Evolutionary conservation across 2,329 filamentous ascomycete species (phyloP).

Genomic region (Mycosphaerella arachidis): DNA sequence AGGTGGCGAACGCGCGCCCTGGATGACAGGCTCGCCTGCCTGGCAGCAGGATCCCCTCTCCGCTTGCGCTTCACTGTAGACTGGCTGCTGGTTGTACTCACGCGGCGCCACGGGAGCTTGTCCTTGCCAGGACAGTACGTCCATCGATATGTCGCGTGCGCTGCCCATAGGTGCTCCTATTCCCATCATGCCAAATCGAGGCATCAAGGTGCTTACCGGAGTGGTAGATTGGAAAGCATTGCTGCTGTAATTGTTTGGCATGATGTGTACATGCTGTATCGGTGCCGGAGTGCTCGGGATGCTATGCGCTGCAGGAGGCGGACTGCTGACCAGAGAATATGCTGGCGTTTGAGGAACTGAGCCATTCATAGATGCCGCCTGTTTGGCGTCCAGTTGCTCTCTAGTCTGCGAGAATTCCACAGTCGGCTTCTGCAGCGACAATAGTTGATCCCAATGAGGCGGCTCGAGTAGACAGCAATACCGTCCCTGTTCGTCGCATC

Average conservation of each 20-base stretch:
- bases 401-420: constrained; percentile 28
- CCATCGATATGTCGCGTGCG: constrained; percentile 12
- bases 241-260: constrained; percentile 13
- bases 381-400: constrained; percentile 27
- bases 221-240: constrained; percentile 8
- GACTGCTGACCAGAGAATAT: constrained; percentile 14
- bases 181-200: constrained; percentile 33
- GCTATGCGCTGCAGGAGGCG: constrained; percentile 7
- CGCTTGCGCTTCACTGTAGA: constrained; percentile 13
- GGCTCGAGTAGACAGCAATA: constrained; percentile 32
- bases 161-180: constrained; percentile 27
- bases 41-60: constrained; percentile 26
- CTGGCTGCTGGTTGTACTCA: constrained; percentile 15
- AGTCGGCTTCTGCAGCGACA: constrained; percentile 27
- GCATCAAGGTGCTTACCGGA: constrained; percentile 16
- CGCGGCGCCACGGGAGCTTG: constrained; percentile 22
- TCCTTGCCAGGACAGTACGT: constrained; percentile 27
- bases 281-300: constrained; percentile 15
- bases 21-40: constrained; percentile 12
- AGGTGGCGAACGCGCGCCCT: constrained; percentile 10
- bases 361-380: constrained; percentile 8
- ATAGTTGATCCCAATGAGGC: constrained; percentile 29
- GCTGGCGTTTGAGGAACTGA: constrained; percentile 17
- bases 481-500: constrained; percentile 33
- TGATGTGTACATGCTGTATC: constrained; percentile 9